These are phyloP conservation scores for Collybiopsis confluens DNA, from an alignment of 768 basidiomycete species.

Conservation along the genomic window DNA sequence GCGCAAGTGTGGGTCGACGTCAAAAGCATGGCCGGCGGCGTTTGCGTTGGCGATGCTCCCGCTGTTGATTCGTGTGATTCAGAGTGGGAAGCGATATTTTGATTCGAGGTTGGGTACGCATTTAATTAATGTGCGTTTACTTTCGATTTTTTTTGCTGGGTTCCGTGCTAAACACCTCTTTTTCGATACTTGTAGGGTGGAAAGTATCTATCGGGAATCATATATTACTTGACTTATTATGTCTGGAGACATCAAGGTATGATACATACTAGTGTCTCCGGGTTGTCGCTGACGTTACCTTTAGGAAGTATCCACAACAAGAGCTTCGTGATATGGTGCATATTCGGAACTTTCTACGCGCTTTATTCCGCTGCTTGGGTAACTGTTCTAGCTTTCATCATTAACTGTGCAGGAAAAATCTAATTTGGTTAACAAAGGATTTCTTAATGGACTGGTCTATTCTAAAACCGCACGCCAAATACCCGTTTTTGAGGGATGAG, in stretches of 20 bases:
- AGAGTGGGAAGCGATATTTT: slow-evolving; percentile 81
- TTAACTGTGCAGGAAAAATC: too few relatives aligned
- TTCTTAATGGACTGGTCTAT: slow-evolving; percentile 91
- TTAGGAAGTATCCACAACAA: slow-evolving; percentile 34
- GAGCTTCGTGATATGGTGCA: slow-evolving; percentile 64
- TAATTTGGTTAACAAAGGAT: slow-evolving; percentile 48
- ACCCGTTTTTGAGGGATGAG: slow-evolving; percentile 68
- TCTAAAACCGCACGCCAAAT: slow-evolving; percentile 48
- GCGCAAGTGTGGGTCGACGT: slow-evolving; percentile 41
- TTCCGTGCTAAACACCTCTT: too few relatives aligned
- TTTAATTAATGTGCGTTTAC: slow-evolving; percentile 70
- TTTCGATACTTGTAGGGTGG: too few relatives aligned
- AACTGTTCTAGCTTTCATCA: too few relatives aligned
- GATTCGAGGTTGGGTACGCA: slow-evolving; percentile 76
- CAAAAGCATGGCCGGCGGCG: slow-evolving; percentile 56
- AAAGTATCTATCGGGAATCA: slow-evolving; percentile 71
- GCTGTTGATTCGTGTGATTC: slow-evolving; percentile 71
- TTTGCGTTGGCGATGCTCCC: slow-evolving; percentile 64
- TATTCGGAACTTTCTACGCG: slow-evolving; percentile 60
- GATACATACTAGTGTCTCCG: too few relatives aligned
- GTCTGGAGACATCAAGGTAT: slow-evolving; percentile 73
- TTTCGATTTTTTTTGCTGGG: slow-evolving; percentile 1
- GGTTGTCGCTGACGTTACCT: neutral
- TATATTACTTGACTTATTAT: slow-evolving; percentile 65
- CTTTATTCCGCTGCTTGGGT: slow-evolving; percentile 81